Evolutionary conservation across 1,139 yeast genomes (phyloP).

Genomic region (Scheffersomyces parashehatae): DNA sequence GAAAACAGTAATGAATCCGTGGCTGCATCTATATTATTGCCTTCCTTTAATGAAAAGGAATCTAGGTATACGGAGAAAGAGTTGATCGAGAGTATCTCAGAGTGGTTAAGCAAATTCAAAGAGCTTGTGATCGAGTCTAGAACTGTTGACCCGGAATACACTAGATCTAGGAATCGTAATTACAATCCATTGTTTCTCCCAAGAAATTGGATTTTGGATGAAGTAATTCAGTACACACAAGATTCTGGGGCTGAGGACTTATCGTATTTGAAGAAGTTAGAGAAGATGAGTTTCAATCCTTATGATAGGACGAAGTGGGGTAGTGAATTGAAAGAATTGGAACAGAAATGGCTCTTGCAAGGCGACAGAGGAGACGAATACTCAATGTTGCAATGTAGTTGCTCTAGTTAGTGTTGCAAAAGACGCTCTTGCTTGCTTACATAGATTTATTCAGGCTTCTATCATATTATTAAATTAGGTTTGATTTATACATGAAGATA

Average conservation of each 20-base stretch:
- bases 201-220: constrained; percentile 83
- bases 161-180: constrained; percentile 41
- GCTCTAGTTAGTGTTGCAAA: constrained; percentile 48
- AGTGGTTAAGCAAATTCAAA: constrained; percentile 44
- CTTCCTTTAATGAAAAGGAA: constrained; percentile 17
- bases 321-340: constrained; percentile 55
- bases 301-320: constrained; percentile 66
- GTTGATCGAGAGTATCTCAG: constrained; percentile 27
- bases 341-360: constrained; percentile 52
- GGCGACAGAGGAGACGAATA: constrained; percentile 46
- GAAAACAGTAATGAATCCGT: constrained; percentile 17
- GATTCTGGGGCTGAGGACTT: constrained; percentile 38
- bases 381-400: constrained; percentile 65
- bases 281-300: constrained; percentile 65
- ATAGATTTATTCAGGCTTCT: neutral
- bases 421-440: neutral
- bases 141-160: constrained; percentile 24
- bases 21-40: constrained; percentile 31
- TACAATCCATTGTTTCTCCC: constrained; percentile 83
- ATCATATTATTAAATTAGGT: neutral
- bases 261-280: constrained; percentile 50
- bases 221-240: constrained; percentile 60
- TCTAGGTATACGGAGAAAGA: constrained; percentile 32
- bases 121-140: constrained; percentile 34
- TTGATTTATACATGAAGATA: too few relatives aligned